Evolutionary conservation across 495 filamentous ascomycete genomes (phyloP), one percentile per base, ranked within the genome.

Genomic region (Penicillium cinerascens): DNA sequence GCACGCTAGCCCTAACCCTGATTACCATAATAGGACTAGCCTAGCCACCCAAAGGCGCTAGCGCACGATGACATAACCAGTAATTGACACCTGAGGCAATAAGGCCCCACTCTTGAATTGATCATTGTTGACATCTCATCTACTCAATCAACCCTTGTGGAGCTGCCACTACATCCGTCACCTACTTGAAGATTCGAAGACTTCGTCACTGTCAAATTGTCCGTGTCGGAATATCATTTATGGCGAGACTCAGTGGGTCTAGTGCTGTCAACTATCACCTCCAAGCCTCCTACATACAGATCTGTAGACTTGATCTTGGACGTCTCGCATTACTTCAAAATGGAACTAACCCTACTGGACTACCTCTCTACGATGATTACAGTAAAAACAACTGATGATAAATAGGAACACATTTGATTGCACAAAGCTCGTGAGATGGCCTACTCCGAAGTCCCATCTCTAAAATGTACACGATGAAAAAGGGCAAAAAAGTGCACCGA

Each of bases 1-100:
- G 68, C 49, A 51, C 39, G 56, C 45, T 44, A 50, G 70, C 71
- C 73, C 73, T 70, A 70, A 62, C 73, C 71, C 68, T 75, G 36
- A 17, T 47, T 61, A 23, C 63, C 51, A 16, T 3, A 56, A 69
- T 52, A 20, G 58, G 62, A 18, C 6, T 49, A 54, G 51, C 3
- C 1, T 17, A 20, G 16, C 47, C 39, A 25, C 20, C 36, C 29
- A 8, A 15, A 1, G 11, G 9, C 11, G 10, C 11, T 33, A 33
- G 29, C 29, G 29, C 29, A 13, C 4, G 29, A 33, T 33, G 29
- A 33, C 29, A 33, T 33, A 33, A 33, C 1, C 10, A 0, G 4
- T 33, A 15, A n/a, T n/a, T 33, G 29, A 33, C 29, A 33, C 29
- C 29, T 33, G 11, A 33, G 29, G 29, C 29, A 11, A 1, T 13